phyloP scores from a whole-genome alignment of 2,329 filamentous ascomycete species.

The Aspergillus floridensis region DNA sequence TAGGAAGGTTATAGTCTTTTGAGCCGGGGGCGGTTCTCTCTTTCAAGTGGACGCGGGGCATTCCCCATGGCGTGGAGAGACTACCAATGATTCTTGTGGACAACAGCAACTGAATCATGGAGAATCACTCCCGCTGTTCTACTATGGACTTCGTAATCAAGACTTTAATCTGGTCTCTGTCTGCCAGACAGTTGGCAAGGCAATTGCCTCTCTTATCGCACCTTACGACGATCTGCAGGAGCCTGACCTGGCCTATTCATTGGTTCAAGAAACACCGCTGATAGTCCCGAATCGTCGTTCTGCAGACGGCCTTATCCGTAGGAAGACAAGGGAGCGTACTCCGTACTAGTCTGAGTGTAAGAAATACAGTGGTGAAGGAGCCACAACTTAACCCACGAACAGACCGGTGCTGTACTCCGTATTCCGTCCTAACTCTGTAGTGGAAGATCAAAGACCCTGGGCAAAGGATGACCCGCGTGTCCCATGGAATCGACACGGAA shows the following conservation, averaged over 20 bases:
- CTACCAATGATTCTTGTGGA: neutral
- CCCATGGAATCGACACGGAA: neutral
- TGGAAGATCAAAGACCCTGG: neutral
- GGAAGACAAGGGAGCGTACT: neutral
- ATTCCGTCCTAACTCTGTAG: too few species aligned
- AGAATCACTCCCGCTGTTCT: neutral
- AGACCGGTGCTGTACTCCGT: too few species aligned
- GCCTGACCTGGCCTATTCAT: neutral
- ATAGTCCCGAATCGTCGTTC: slow-evolving; percentile 6
- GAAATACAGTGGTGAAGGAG: too few species aligned
- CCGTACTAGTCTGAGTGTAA: neutral
- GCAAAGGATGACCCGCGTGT: neutral
- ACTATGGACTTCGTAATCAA: neutral
- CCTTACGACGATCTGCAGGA: neutral
- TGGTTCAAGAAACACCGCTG: neutral
- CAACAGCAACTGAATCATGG: slow-evolving; percentile 3
- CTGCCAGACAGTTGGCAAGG: neutral
- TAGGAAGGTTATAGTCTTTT: neutral
- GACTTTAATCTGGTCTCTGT: neutral
- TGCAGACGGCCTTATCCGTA: slow-evolving; percentile 2
- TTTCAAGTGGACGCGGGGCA: neutral
- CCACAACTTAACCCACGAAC: too few species aligned
- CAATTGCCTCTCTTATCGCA: neutral
- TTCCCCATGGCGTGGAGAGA: neutral
- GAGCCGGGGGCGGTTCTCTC: neutral